Evolutionary conservation across 345 rosid genomes (phyloP), one percentile per base, ranked within the genome.

Genomic region (Linum lewisii): DNA sequence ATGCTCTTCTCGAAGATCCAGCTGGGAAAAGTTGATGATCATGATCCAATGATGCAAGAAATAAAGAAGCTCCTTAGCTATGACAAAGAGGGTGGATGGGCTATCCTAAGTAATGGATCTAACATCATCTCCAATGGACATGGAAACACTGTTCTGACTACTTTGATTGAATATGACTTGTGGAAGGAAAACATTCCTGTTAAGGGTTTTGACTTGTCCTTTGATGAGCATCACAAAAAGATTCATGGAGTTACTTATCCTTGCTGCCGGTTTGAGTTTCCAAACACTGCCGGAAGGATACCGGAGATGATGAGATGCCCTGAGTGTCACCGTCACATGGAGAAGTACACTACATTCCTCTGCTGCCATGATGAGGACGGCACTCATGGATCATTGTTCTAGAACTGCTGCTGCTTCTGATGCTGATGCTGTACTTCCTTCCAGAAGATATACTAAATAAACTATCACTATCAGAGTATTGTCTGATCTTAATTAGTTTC

Each of bases 221-320:
- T 52, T 6, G 56, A 52, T 21, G 56, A 52, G 56, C 56, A 52
- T 21, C 56, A 52, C 24, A 52, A 52, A 24, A 52, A 52, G 56
- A 20, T 52, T 13, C 56, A 52, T 24, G 22, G 15, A 21, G 24
- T 52, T 19, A 52, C 24, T 19, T 19, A 52, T 21, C 56, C 56
- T 52, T 52, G 56, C 11, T 52, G 56, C 24, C 22, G 56, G 22
- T 52, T 52, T 6, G 56, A 52, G 56, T 52, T 52, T 20, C 56
- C 56, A 11, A 24, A 21, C 24, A 52, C 56, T 21, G 25, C 56
- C 0, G 56, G 56, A 21, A 52, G 56, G 56, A 52, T 52, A 7
- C 56, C 56, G 13, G 56, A 11, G 24, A n/a, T 10, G 24, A 18
- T 52, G 56, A 21, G 56, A 13, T 52, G 56, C 24, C 56, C 56